Evolutionary conservation across 768 basidiomycete species (phyloP), one percentile per base, ranked within the genome.

Genomic region (Floccularia luteovirens): DNA sequence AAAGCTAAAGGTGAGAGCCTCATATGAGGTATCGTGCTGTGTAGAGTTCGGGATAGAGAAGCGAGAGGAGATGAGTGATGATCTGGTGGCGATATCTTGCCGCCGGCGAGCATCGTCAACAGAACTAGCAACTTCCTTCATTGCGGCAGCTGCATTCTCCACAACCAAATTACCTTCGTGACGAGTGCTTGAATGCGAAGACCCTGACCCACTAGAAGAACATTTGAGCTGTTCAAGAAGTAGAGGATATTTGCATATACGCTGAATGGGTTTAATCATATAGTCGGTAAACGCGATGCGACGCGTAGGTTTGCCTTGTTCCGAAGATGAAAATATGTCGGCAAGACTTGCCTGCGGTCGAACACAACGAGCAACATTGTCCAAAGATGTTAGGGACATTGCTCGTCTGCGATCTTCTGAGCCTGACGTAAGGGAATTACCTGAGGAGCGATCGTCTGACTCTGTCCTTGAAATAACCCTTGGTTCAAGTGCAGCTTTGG

Each of bases 241-340:
- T 37, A 98, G 72, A 13, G 92, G 90, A 55, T 99, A 99, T 50
- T 83, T 88, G 74, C 93, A 97, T 36, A 99, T 84, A 37, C 92
- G 71, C 60, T 99, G 94, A 12, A 97, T 75, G n/a, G 94, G 94
- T 60, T 91, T 91, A 64, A 99, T 97, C 63, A 97, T 73, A 55
- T 92, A 92, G 62, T 98, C 94, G 48, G 77, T 64, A 58, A 87
- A 79, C 42, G 71, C 69, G 25, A 87, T 72, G 16, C 75, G 74
- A 10, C 63, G 57, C 3, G 51, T 49, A 33, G 52, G 47, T 42
- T 54, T 64, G 42, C 55, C 55, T 55, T n/a, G n/a, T 48, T 59
- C 14, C 57, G 50, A 14, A 43, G 32, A 48, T 5, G 52, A 38
- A 4, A 52, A 43, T 4, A 53, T 46, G 3, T 67, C 66, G 37